phyloP scores from a whole-genome alignment of 164 flowering plant species.

The Annona cherimola region DNA sequence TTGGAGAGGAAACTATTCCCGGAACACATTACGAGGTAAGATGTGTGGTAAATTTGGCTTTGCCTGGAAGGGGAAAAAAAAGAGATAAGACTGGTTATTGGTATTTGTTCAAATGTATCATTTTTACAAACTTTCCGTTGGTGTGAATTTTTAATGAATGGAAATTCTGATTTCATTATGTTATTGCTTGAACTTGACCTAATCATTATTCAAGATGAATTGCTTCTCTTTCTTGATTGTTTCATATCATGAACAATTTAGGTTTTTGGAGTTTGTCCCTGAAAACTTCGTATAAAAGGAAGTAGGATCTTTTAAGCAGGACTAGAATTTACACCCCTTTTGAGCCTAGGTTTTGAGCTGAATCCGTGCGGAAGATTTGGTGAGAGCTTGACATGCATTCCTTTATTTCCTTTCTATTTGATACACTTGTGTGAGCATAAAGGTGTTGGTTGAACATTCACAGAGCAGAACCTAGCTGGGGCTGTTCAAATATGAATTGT shows the following conservation, averaged over 20 bases:
- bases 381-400: too few species aligned
- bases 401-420: too few species aligned
- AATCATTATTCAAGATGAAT: not conserved
- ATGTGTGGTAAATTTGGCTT: not conserved
- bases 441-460: too few species aligned
- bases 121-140: not conserved
- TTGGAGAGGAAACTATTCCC: constrained; percentile 36
- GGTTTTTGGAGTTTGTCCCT: not conserved
- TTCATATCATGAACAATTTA: not conserved
- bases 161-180: not conserved
- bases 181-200: not conserved
- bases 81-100: not conserved
- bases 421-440: too few species aligned
- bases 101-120: not conserved
- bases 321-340: too few species aligned
- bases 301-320: too few species aligned
- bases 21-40: constrained; percentile 52
- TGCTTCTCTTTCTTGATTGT: not conserved
- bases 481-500: too few species aligned
- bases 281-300: not conserved
- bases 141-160: not conserved
- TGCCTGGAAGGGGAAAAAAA: too few species aligned
- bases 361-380: too few species aligned
- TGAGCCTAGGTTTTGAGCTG: too few species aligned
- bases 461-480: too few species aligned